Conservation (phyloP, 2,329 filamentous ascomycete genomes). For the Pseudopyricularia cyperi region DNA sequence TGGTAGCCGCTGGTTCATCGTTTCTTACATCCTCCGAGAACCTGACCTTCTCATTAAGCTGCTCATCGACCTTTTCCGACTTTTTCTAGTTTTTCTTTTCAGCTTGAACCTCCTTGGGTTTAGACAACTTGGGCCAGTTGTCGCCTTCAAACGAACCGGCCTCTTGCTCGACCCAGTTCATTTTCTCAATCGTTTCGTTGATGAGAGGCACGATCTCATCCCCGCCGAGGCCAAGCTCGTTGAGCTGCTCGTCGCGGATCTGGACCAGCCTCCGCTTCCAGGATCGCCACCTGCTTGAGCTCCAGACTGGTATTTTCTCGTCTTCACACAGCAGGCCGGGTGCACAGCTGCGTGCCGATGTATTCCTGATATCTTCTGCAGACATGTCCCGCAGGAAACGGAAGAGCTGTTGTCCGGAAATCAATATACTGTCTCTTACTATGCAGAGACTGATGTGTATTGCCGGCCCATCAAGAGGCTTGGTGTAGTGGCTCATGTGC, state of each 20-base stretch:
- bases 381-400: neutral
- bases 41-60: neutral
- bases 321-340: neutral
- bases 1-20: neutral
- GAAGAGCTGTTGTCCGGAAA: neutral
- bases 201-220: neutral
- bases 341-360: neutral
- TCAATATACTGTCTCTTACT: neutral
- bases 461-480: neutral
- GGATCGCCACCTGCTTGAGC: neutral
- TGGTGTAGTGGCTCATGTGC: too few species aligned
- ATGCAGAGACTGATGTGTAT: neutral
- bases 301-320: neutral
- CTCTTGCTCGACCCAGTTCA: neutral
- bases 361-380: neutral
- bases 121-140: neutral
- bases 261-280: neutral
- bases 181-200: neutral
- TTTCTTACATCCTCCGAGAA: neutral
- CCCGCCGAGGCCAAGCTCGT: neutral
- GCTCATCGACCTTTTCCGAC: neutral
- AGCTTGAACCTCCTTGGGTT: neutral
- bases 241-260: neutral
- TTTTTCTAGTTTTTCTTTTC: neutral
- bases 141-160: neutral